Percentiles rank a stretch among this genome's conserved stretches.
phyloP scores from a whole-genome alignment of 306 rosid genomes.

The Quercus mongolica region DNA sequence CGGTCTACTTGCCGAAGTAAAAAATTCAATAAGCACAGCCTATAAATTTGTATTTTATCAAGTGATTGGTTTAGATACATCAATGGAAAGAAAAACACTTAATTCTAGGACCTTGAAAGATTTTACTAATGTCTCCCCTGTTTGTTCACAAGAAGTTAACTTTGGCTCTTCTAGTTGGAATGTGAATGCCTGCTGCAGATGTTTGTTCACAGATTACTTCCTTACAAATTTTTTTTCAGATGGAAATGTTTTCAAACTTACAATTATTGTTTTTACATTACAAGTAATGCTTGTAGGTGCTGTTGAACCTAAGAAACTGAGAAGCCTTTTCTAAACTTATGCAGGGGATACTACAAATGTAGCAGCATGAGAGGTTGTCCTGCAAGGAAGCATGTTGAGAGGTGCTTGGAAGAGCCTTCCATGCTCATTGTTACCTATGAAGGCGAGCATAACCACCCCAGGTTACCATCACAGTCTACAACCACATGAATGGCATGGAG shows the following conservation, averaged over 20 bases:
- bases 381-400: conserved; percentile 98
- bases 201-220: not conserved
- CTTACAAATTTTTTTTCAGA: not conserved
- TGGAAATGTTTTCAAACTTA: not conserved
- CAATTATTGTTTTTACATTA: not conserved
- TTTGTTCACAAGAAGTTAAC: conserved; percentile 5
- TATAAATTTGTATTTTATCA: not conserved
- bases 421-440: conserved; percentile 96
- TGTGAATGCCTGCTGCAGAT: not conserved
- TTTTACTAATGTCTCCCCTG: not conserved
- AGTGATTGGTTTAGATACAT: conserved; percentile 1
- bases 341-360: conserved; percentile 98
- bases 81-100: conserved; percentile 2
- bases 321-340: conserved; percentile 7
- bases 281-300: not conserved
- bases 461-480: conserved; percentile 71
- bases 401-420: conserved; percentile 91
- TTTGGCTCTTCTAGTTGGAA: conserved; percentile 10
- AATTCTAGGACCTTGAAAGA: not conserved
- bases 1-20: not conserved
- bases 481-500: conserved; percentile 51
- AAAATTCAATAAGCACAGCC: not conserved
- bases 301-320: conserved; percentile 9
- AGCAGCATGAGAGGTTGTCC: conserved; percentile 99
- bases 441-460: conserved; percentile 95